phyloP scores from a whole-genome alignment of 2,329 filamentous ascomycete genomes.

The Blastomyces silverae region DNA sequence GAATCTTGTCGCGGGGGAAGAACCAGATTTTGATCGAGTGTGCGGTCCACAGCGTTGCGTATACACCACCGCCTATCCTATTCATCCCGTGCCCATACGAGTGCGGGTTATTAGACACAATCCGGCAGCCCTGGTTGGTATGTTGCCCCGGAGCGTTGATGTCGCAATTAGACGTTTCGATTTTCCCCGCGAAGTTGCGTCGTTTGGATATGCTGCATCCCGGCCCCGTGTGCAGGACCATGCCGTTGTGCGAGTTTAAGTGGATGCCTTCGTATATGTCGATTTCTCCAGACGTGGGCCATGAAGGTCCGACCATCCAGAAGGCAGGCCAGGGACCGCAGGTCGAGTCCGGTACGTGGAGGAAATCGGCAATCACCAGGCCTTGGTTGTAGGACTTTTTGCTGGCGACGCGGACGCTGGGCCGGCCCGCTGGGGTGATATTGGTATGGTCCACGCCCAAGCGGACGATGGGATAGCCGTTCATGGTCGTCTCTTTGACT shows the following conservation, averaged over 20 bases:
- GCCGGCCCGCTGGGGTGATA: slow-evolving; percentile 36
- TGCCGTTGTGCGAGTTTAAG: slow-evolving; percentile 37
- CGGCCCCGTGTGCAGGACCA: slow-evolving; percentile 46
- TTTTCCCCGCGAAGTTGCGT: slow-evolving; percentile 45
- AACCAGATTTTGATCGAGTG: slow-evolving; percentile 48
- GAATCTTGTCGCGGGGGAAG: slow-evolving; percentile 43
- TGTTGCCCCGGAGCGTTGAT: slow-evolving; percentile 37
- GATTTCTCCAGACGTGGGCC: slow-evolving; percentile 44
- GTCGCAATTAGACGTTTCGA: slow-evolving; percentile 47
- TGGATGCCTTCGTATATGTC: slow-evolving; percentile 51
- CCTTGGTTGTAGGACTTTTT: slow-evolving; percentile 43
- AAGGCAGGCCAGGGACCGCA: slow-evolving; percentile 50
- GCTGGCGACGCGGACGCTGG: slow-evolving; percentile 42
- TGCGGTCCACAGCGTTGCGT: slow-evolving; percentile 45
- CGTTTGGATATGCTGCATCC: slow-evolving; percentile 37
- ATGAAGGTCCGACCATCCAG: slow-evolving; percentile 40
- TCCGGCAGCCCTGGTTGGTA: slow-evolving; percentile 40
- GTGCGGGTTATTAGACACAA: slow-evolving; percentile 32
- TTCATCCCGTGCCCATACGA: slow-evolving; percentile 52
- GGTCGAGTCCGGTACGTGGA: slow-evolving; percentile 43
- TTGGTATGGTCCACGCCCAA: slow-evolving; percentile 42
- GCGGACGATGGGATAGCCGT: slow-evolving; percentile 33
- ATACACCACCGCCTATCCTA: slow-evolving; percentile 42
- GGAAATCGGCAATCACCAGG: slow-evolving; percentile 44
- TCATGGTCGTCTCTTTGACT: slow-evolving; percentile 29